Conservation (phyloP, 306 rosid species). For the Trifolium fragiferum region DNA sequence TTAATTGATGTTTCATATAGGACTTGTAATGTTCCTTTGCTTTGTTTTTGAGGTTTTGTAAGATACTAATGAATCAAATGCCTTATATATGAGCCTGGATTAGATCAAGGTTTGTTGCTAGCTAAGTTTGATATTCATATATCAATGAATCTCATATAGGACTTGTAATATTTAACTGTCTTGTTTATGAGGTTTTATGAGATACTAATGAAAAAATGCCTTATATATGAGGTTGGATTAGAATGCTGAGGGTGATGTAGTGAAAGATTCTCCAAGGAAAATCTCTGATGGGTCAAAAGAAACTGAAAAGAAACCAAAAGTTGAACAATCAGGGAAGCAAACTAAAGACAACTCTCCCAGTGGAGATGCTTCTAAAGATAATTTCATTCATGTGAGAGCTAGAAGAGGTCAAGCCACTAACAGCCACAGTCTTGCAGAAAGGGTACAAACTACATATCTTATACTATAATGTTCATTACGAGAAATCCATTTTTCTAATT, state of each 20-base stretch:
- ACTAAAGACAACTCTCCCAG: conserved; percentile 70
- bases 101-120: conserved; percentile 66
- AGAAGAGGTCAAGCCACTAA: conserved; percentile 99
- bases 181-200: conserved; percentile 34
- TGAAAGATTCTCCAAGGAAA: conserved; percentile 67
- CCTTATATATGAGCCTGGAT: conserved; percentile 34
- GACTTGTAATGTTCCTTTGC: conserved; percentile 21
- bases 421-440: conserved; percentile 99
- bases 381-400: conserved; percentile 96
- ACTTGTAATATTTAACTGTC: conserved; percentile 33
- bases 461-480: conserved; percentile 22
- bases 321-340: conserved; percentile 71
- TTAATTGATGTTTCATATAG: neutral
- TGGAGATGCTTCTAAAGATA: conserved; percentile 77
- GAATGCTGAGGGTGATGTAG: conserved; percentile 70
- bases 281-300: conserved; percentile 64
- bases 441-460: conserved; percentile 58
- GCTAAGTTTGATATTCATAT: conserved; percentile 7
- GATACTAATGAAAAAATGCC: conserved; percentile 42
- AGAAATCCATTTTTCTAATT: neutral
- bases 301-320: conserved; percentile 66
- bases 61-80: conserved; percentile 40
- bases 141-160: conserved; percentile 32
- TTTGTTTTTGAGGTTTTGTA: conserved; percentile 31
- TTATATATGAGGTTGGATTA: conserved; percentile 37